Percentiles rank a stretch among this genome's conserved stretches.
Evolutionary conservation across 176 grass and related monocot species (phyloP).

Genomic region (Carex littledalei): DNA sequence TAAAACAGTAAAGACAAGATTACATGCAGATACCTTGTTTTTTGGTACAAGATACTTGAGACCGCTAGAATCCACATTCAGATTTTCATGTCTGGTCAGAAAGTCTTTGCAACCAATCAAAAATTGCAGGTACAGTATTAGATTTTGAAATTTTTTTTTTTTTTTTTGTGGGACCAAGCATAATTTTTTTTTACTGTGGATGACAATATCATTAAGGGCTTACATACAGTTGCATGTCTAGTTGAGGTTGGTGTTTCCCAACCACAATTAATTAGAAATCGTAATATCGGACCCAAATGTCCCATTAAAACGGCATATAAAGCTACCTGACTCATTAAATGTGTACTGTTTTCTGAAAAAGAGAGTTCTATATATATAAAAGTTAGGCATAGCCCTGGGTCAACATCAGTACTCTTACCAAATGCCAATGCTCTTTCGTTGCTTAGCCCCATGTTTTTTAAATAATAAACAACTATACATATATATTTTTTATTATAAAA

Average conservation of each 20-base stretch:
- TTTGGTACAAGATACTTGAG: too few species aligned
- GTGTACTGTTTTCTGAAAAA: background rate
- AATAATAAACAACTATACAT: too few species aligned
- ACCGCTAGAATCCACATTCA: too few species aligned
- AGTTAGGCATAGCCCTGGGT: background rate
- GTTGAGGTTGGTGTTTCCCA: background rate
- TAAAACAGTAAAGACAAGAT: too few species aligned
- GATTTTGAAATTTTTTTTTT: background rate
- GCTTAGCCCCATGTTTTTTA: too few species aligned
- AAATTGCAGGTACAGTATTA: background rate
- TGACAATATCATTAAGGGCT: background rate
- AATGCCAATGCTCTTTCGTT: too few species aligned
- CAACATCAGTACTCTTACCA: background rate
- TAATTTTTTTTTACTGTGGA: background rate
- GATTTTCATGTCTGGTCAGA: too few species aligned
- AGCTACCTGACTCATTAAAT: background rate
- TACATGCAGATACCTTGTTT: too few species aligned
- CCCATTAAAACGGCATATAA: background rate
- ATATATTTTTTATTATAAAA: too few species aligned
- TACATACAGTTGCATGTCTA: background rate
- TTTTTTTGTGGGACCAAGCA: background rate
- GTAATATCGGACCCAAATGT: background rate
- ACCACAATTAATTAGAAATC: background rate
- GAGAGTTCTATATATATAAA: background rate
- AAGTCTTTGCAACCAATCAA: background rate